phyloP scores from a whole-genome alignment of 371 early-diverging fungal species.

The Mucor saturninus region DNA sequence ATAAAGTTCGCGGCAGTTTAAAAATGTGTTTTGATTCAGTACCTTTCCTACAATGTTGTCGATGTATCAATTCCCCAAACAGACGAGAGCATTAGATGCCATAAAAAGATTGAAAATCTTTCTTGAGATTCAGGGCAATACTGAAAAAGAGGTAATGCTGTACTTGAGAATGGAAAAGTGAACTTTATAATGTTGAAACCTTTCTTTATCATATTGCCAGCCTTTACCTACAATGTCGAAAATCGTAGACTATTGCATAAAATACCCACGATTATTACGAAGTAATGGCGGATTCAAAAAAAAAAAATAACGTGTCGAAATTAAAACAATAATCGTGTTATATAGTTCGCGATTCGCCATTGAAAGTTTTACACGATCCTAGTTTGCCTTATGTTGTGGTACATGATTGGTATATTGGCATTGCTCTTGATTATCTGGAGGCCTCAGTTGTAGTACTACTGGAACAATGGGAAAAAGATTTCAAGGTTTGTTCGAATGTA shows the following conservation, averaged over 20 bases:
- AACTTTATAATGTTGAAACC: neutral
- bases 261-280: conserved; percentile 17
- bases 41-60: neutral
- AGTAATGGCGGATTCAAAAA: conserved; percentile 5
- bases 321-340: too few relatives aligned
- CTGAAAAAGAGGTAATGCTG: conserved; percentile 14
- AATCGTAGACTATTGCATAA: conserved; percentile 24
- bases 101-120: conserved; percentile 13
- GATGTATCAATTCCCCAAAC: conserved; percentile 12
- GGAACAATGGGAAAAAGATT: conserved; percentile 19
- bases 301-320: too few relatives aligned
- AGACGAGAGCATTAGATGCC: conserved; percentile 20
- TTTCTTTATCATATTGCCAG: conserved; percentile 1
- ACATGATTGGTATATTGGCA: conserved; percentile 27
- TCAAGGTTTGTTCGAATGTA: conserved; percentile 1
- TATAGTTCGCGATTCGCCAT: conserved; percentile 28
- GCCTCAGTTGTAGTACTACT: conserved; percentile 14
- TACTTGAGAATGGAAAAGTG: neutral
- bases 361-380: conserved; percentile 18
- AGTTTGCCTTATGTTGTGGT: conserved; percentile 13
- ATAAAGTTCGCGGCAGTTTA: too few relatives aligned
- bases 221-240: conserved; percentile 24
- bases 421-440: conserved; percentile 24
- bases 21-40: too few relatives aligned
- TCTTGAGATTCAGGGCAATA: conserved; percentile 16